phyloP scores from a whole-genome alignment of 2,329 filamentous ascomycete species.

The Microdochium nivale region DNA sequence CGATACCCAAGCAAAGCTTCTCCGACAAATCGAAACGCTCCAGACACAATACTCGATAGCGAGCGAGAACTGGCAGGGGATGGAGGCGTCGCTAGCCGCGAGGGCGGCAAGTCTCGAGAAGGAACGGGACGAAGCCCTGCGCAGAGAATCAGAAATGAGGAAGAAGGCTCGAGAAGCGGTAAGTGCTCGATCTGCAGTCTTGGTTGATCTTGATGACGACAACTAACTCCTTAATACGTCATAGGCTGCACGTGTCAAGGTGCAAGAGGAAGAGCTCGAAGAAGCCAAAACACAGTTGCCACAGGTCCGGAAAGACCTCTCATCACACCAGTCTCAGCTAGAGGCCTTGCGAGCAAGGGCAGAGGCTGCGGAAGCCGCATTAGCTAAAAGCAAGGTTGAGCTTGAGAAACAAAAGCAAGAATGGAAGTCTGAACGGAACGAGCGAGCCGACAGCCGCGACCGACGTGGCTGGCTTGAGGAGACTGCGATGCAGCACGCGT shows the following conservation, averaged over 20 bases:
- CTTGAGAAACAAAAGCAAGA: slow-evolving; percentile 38
- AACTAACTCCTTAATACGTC: slow-evolving; percentile 15
- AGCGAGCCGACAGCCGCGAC: slow-evolving; percentile 26
- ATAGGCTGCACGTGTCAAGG: slow-evolving; percentile 55
- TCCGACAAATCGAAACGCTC: slow-evolving; percentile 89
- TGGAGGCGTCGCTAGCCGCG: slow-evolving; percentile 77
- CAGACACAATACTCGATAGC: slow-evolving; percentile 93
- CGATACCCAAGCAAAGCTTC: slow-evolving; percentile 78
- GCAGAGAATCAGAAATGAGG: slow-evolving; percentile 77
- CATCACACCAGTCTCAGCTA: slow-evolving; percentile 48
- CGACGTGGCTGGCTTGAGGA: slow-evolving; percentile 46
- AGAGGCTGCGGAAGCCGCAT: slow-evolving; percentile 55
- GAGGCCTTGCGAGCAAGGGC: slow-evolving; percentile 56
- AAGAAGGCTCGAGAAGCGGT: slow-evolving; percentile 84
- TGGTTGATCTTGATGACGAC: not conserved
- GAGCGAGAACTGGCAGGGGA: slow-evolving; percentile 95
- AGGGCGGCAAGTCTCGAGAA: slow-evolving; percentile 74
- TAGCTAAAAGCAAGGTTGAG: slow-evolving; percentile 45
- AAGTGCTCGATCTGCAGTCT: slow-evolving; percentile 24
- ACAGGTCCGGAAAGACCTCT: slow-evolving; percentile 55
- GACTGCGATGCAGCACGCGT: slow-evolving; percentile 23
- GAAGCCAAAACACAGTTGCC: slow-evolving; percentile 54
- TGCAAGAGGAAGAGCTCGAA: slow-evolving; percentile 77
- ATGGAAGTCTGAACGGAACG: slow-evolving; percentile 29
- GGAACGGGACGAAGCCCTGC: slow-evolving; percentile 78